Base-by-base conservation (phyloP, 345 rosid genomes). In the Camelina sativa region DNA sequence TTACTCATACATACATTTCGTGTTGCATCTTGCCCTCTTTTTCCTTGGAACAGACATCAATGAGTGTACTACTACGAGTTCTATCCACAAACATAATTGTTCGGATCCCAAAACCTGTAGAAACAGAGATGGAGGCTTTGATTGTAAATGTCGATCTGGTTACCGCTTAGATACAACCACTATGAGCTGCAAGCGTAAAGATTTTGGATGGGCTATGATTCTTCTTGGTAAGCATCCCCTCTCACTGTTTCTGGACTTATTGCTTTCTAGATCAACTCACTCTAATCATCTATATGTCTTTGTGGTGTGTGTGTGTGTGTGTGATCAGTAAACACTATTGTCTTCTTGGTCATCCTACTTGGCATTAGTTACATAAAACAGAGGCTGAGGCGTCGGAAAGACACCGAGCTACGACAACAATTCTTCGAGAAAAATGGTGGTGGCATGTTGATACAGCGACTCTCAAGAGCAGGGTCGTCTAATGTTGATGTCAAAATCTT, bases 71-170 rank as follows among this genome's bases (percentile, higher is more conserved):
- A 62, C 8, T 11, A 41, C 5, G 4, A 11, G 12, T 8, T 11
- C 1, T 52, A 58, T 16, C 35, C 20, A 13, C 17, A 52, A 0
- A 41, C 76, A 72, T 53, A 72, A 72, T 1, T 72, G 76, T 28
- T 8, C 22, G 3, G 52, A 8, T 19, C 12, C 63, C 15, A 34
- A 5, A 6, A 43, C 40, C 22, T 64, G 77, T 35, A 1, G 0
- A 22, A 66, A 78, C 11, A 5, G 0, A 2, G 5, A 0, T 1
- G 86, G 89, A 25, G 53, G 12, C 69, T 81, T 52, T 11, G 10
- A n/a, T 0, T 87, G 91, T 51, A 7, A 7, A 0, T 85, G 87
- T 0, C 53, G 0, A 25, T 41, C 63, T 20, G 53, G 63, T 68
- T 23, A 23, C 28, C 0, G 0, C 23, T 41, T 40, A 55, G 6